Base-by-base conservation (phyloP, 768 basidiomycete species). In the Lactifluus pinguis region DNA sequence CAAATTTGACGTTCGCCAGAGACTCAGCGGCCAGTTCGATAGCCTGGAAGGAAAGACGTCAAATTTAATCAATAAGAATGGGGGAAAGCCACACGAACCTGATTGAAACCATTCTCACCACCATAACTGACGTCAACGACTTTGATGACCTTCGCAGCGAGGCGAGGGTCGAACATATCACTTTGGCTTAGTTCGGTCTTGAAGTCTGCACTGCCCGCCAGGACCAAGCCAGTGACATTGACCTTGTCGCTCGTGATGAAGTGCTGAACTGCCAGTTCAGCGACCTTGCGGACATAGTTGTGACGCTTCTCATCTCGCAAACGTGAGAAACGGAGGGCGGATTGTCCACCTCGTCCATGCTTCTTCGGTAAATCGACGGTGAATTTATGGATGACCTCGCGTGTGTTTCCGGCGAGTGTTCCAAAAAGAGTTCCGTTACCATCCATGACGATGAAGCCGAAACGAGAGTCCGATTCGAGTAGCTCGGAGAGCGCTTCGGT, bases 401-500 rank as follows among this genome's bases (percentile, higher is more conserved):
- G 92, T 19, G 97, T 95, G 75, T 98, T 98, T 51, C 97, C 97
- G 0, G 95, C 85, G 58, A 99, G 83, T 4, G 89, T 90, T 60
- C 97, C 97, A 68, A 98, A 98, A 39, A 99, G 86, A 6, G 93
- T 90, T 41, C 95, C 95, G 73, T 97, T 98, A 78, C 93, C 92
- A 69, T 97, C 95, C 95, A 98, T 98, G 70, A 98, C 92, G 73
- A 99, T 97, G 80, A 99, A 99, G 32, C 94, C 97, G 73, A 98
- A 99, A 70, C 92, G 90, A 66, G 91, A 89, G 73, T 99, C 97
- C 19, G 91, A 94, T 75, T 98, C 95, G 64, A 99, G 83, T 51
- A 99, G 85, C 71, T 98, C 97, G 32, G 92, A 90, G 25, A 99
- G 82, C 0, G 94, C 95, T 70, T 98, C 97, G 1, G 97, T 98